These are phyloP conservation scores for Zopfia rhizophila DNA, from an alignment of 2,329 filamentous ascomycete species.

Conservation along the genomic window DNA sequence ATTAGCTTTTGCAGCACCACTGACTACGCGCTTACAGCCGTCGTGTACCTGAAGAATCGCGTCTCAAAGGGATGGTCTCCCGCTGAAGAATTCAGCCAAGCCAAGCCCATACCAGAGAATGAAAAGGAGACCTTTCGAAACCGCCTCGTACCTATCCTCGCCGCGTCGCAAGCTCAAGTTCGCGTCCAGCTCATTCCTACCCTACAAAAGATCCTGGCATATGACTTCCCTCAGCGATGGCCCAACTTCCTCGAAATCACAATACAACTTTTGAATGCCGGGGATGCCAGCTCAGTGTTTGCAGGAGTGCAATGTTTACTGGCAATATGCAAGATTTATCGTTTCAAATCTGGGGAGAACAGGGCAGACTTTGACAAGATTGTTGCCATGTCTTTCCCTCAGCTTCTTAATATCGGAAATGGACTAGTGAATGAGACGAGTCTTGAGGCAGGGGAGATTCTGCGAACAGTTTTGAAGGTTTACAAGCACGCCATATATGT, in stretches of 20 bases:
- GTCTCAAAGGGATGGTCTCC: slow-evolving; percentile 91
- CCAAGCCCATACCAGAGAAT: slow-evolving; percentile 82
- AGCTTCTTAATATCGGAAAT: slow-evolving; percentile 86
- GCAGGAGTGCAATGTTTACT: slow-evolving; percentile 93
- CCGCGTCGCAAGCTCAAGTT: slow-evolving; percentile 79
- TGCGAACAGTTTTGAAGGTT: slow-evolving; percentile 92
- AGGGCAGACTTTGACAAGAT: slow-evolving; percentile 93
- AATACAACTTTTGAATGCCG: slow-evolving; percentile 85
- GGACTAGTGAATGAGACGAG: slow-evolving; percentile 90
- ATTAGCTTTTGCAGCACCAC: slow-evolving; percentile 16
- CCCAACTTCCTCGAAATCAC: slow-evolving; percentile 94
- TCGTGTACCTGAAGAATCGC: slow-evolving; percentile 98
- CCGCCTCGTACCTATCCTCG: slow-evolving; percentile 88
- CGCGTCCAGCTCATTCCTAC: slow-evolving; percentile 94
- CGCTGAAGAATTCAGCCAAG: slow-evolving; percentile 76
- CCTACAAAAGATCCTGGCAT: slow-evolving; percentile 94
- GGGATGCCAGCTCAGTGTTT: slow-evolving; percentile 86
- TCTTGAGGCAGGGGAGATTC: slow-evolving; percentile 94
- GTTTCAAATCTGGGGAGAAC: slow-evolving; percentile 88
- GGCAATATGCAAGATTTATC: slow-evolving; percentile 93
- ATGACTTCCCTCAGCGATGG: slow-evolving; percentile 95
- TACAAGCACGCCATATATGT: slow-evolving; percentile 99
- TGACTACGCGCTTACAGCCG: slow-evolving; percentile 67
- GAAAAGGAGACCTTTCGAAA: slow-evolving; percentile 90
- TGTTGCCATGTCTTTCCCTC: slow-evolving; percentile 88